Conservation (phyloP, 139 green algal species). For the Volvox africanus region DNA sequence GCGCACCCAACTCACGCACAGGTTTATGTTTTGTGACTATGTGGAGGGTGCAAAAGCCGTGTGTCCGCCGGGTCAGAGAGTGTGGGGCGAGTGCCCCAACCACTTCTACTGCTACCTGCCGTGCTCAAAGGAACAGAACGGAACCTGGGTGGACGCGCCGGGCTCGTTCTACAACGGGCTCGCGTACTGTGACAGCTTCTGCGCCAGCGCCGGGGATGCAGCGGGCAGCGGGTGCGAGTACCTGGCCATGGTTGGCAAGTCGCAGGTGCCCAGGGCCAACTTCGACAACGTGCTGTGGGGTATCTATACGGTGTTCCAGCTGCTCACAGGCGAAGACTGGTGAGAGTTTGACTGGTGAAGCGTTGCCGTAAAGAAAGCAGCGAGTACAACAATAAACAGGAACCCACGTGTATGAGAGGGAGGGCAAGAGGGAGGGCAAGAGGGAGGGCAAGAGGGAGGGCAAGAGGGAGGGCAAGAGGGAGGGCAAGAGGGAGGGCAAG, state of each 20-base stretch:
- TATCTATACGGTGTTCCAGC: constrained; percentile 75
- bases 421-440: too few relatives aligned
- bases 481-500: background rate
- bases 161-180: constrained; percentile 63
- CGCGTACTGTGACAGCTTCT: constrained; percentile 68
- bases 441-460: too few relatives aligned
- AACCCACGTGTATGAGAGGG: too few relatives aligned
- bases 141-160: constrained; percentile 11
- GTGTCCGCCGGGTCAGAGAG: constrained; percentile 16
- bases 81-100: constrained; percentile 45
- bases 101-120: constrained; percentile 46
- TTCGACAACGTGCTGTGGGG: constrained; percentile 77
- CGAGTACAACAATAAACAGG: too few relatives aligned
- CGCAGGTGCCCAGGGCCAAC: constrained; percentile 58
- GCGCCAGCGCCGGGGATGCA: background rate
- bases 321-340: constrained; percentile 67
- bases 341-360: background rate
- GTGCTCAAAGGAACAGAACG: background rate
- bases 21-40: constrained; percentile 49
- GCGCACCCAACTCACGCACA: background rate
- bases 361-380: too few relatives aligned
- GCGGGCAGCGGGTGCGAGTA: constrained; percentile 41
- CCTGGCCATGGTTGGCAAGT: constrained; percentile 60
- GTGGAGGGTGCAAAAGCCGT: constrained; percentile 7
- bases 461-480: too few relatives aligned